Base-by-base conservation (phyloP, 495 filamentous ascomycete genomes). In the Astrocystis sublimbata region DNA sequence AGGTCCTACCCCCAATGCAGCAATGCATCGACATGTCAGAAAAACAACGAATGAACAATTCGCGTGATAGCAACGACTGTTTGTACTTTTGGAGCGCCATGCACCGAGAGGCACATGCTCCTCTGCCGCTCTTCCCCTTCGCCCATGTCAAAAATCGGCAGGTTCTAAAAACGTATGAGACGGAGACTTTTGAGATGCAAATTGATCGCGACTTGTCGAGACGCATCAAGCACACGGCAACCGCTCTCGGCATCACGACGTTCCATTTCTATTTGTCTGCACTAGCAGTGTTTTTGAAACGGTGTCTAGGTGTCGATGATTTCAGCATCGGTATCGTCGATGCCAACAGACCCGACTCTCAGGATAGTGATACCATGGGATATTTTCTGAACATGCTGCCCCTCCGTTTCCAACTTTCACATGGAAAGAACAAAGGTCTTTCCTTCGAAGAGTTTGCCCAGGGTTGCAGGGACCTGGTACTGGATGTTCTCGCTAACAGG, bases 371-470 rank as follows among this genome's bases (percentile, higher is more conserved):
- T 2, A 79, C 65, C 13, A 56, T 85, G 15, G 78, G 84, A 6
- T 62, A 75, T 43, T 79, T 71, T 38, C 58, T 85, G 19, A 83
- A 86, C 55, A 61, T 83, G 9, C 65, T 86, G 0, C 73, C 84
- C 0, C 24, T 83, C 2, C 68, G 68, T 0, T 75, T 80, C 63
- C 55, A 58, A 0, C 9, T 60, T 9, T 21, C 41, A 3, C 1
- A 21, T 40, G 28, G 42, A 1, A 28, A 64, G 13, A 17, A 43
- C n/a, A 8, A 9, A 7, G n/a, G n/a, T 43, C 6, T 43, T 4
- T 17, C 38, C 0, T 73, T 75, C 17, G 45, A 33, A 10, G 24
- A 53, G 6, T 8, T 66, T n/a, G 33, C 65, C 0, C 12, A 40
- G 4, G 38, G 46, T 3, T 55, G 63, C 0, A 49, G 49, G 1